Base-by-base conservation (phyloP, 75 land plant genomes). In the Cupressus sempervirens region DNA sequence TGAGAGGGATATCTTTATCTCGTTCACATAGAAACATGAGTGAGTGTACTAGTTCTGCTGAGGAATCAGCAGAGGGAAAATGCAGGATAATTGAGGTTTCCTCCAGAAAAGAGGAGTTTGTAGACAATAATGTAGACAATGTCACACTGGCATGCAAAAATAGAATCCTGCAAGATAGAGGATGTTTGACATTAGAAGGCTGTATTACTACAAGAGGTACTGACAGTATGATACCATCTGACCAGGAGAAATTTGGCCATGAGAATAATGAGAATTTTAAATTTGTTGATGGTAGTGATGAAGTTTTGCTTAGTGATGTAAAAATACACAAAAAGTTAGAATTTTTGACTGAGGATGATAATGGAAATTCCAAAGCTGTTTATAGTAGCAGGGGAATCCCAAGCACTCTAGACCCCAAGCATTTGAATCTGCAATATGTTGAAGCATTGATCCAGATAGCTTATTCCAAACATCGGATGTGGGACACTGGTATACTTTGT, bases 401-500 rank as follows among this genome's bases (percentile, higher is more conserved):
- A 41, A 76, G 76, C 38, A 74, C 76, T 34, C 40, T 74, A 74
- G 23, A 41, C 23, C 45, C 26, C 46, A 76, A 76, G 48, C 29
- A 41, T 76, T 76, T 38, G 26, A 18, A 76, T 38, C n/a, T 5
- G 43, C 16, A 34, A 40, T 40, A 18, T 76, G 20, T 76, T 76
- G 80, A 76, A 38, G 46, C 41, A 38, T 41, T 76, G 23, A 76
- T 76, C 23, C 1, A 76, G 41, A 38, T 76, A 76, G 80, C 18
- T 32, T 40, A 76, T 76, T 76, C 46, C 5, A 76, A 76, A 41
- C 80, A 46, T 76, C 43, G 46, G 9, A 14, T 38, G 7, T 85
- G 88, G 88, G 36, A 56, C 16, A 15, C 18, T 35, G 88, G 83
- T 18, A 80, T 87, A 65, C 29, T 41, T 15, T 87, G 88, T 85